A percentile compares a stretch with the other conserved stretches of the same genome.
Evolutionary conservation across 2,329 filamentous ascomycete genomes (phyloP).

Genomic region (Sclerotinia nivalis): DNA sequence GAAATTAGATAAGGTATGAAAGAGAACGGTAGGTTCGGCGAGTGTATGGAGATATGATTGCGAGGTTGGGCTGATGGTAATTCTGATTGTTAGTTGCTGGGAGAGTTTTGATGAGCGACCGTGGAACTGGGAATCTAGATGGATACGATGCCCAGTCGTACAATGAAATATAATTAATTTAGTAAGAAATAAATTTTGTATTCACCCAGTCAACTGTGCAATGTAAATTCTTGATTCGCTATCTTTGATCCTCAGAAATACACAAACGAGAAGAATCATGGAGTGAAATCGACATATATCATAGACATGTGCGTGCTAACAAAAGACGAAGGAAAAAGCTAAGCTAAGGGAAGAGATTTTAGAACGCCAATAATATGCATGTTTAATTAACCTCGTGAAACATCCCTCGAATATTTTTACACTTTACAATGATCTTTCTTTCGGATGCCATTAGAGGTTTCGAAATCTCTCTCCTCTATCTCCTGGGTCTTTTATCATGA

Average conservation of each 20-base stretch:
- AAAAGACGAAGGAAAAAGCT: neutral
- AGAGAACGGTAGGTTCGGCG: no score
- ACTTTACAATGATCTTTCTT: constrained; percentile 11
- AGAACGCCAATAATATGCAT: constrained; percentile 21
- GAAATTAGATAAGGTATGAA: no score
- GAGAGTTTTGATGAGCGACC: no score
- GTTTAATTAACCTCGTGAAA: neutral
- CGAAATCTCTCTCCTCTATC: constrained; percentile 27
- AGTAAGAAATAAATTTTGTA: neutral
- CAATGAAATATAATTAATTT: neutral
- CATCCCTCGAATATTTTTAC: constrained; percentile 7
- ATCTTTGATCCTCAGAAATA: neutral
- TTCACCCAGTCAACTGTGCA: neutral
- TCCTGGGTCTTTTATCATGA: constrained; percentile 40
- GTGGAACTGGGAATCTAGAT: no score
- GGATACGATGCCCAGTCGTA: no score
- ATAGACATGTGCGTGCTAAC: neutral
- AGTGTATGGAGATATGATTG: no score
- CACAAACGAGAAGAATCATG: neutral
- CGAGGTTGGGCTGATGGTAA: no score
- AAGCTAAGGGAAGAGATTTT: neutral
- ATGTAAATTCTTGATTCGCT: neutral
- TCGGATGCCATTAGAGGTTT: neutral
- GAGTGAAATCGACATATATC: neutral
- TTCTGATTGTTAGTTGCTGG: no score